A percentile compares a stretch with the other conserved stretches of the same genome.
Evolutionary conservation across 371 early-diverging fungal genomes (phyloP).

Genomic region (Mucor plumbeus): DNA sequence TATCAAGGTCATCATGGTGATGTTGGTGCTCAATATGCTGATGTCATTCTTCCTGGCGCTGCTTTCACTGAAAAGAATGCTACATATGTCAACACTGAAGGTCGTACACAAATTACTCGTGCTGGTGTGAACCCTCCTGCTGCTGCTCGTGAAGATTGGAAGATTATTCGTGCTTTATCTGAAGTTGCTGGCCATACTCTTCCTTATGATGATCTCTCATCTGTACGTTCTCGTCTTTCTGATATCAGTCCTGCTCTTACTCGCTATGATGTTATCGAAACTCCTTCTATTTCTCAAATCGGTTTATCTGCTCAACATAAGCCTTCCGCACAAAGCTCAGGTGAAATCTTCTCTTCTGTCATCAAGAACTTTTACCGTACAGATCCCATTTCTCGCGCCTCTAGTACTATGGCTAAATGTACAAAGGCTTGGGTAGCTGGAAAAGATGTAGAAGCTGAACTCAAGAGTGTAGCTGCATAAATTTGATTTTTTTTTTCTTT

Average conservation of each 20-base stretch:
- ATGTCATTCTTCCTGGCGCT: slow-evolving; percentile 95
- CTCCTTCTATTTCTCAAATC: slow-evolving; percentile 59
- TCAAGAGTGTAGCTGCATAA: slow-evolving; percentile 47
- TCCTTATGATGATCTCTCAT: slow-evolving; percentile 86
- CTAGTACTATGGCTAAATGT: slow-evolving; percentile 97
- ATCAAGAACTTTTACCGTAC: slow-evolving; percentile 95
- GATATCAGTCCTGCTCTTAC: slow-evolving; percentile 89
- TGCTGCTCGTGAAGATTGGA: slow-evolving; percentile 97
- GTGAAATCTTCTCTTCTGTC: slow-evolving; percentile 54
- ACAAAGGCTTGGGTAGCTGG: slow-evolving; percentile 64
- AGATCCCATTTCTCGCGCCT: slow-evolving; percentile 90
- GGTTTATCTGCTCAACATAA: slow-evolving; percentile 67
- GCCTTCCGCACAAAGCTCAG: slow-evolving; percentile 47
- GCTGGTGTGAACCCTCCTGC: slow-evolving; percentile 92
- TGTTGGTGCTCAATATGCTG: slow-evolving; percentile 92
- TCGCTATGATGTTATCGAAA: slow-evolving; percentile 74
- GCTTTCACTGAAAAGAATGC: slow-evolving; percentile 97
- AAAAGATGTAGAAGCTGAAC: slow-evolving; percentile 44
- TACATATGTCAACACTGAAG: slow-evolving; percentile 93
- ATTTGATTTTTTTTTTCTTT: slow-evolving; percentile 4
- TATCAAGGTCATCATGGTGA: slow-evolving; percentile 99
- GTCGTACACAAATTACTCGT: slow-evolving; percentile 90
- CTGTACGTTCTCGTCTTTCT: slow-evolving; percentile 84
- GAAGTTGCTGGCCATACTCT: slow-evolving; percentile 87
- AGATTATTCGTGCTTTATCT: slow-evolving; percentile 95